Evolutionary conservation across 2,329 filamentous ascomycete genomes (phyloP).

Genomic region (Pezicula rhizophila): DNA sequence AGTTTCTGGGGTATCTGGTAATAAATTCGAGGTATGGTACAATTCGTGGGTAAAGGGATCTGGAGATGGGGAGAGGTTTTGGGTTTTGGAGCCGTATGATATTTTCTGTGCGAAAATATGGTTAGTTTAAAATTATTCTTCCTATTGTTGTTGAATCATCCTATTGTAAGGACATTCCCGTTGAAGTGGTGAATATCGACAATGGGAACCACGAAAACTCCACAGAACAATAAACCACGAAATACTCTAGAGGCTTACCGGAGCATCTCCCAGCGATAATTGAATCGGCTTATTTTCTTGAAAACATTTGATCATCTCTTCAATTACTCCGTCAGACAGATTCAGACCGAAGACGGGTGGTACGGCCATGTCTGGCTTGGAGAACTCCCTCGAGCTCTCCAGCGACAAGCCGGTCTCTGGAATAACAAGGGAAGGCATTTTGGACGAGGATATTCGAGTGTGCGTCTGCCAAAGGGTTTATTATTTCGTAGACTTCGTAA

Average conservation of each 20-base stretch:
- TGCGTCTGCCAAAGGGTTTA: constrained; percentile 2
- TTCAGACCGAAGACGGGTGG: constrained; percentile 52
- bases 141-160: constrained; percentile 1
- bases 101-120: constrained; percentile 38
- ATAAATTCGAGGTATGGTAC: constrained; percentile 45
- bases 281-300: constrained; percentile 51
- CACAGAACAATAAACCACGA: constrained; percentile 1
- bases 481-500: constrained; percentile 5
- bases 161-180: constrained; percentile 9
- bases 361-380: constrained; percentile 39
- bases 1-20: constrained; percentile 20
- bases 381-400: constrained; percentile 33
- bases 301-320: constrained; percentile 56
- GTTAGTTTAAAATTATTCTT: constrained; percentile 10
- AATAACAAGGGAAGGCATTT: constrained; percentile 49
- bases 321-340: constrained; percentile 52
- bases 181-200: constrained; percentile 3
- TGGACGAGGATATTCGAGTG: constrained; percentile 10
- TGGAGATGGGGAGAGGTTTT: constrained; percentile 38
- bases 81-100: constrained; percentile 44
- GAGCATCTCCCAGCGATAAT: constrained; percentile 50
- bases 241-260: constrained; percentile 42
- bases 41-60: constrained; percentile 49
- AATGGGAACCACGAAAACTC: constrained; percentile 1
- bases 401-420: constrained; percentile 52